Evolutionary conservation across 78 protist species (phyloP), one percentile per base, ranked within the genome.

Genomic region (Cavenderia fasciculata): DNA sequence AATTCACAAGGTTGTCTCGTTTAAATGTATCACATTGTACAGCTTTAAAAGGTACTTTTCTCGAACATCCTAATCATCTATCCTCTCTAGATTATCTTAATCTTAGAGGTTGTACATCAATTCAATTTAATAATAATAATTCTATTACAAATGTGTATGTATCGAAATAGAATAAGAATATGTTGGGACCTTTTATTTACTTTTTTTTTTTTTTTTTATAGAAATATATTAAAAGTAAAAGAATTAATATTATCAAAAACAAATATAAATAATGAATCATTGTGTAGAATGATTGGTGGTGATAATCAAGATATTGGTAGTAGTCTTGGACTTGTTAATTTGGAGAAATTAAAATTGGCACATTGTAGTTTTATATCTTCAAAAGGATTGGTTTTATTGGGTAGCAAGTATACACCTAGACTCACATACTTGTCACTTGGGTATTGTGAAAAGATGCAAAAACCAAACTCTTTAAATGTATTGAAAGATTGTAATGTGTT

Each of bases 1-100:
- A 43, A 2, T 44, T 27, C 46, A 21, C 23, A 46, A 8, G 29
- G 21, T 62, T 76, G 47, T 47, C 59, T 12, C 2, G 7, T 19
- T 27, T 76, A 46, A 79, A 79, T 23, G 0, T 79, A 49, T 66
- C 76, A 33, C 59, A 79, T 79, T 66, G 74, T 19, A 52, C 88
- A 66, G 25, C 16, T 0, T 21, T 79, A 5, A 29, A 59, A 41
- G 73, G 75, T 49, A 29, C 74, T n/a, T 29, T 21, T 63, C 14
- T 77, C 0, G 4, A 8, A 3, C 27, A 34, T 34, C 43, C 27
- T 10, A 47, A 36, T 12, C 18, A 33, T 16, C 14, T 74, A 25
- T 54, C 29, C 31, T 33, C 71, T 23, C 46, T 76, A 76, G 59
- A 36, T 27, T 46, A 52, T 44, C 23, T 79, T 29, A 79, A 79